Evolutionary conservation across 768 basidiomycete species (phyloP).

Genomic region (Leucogyrophana mollusca): DNA sequence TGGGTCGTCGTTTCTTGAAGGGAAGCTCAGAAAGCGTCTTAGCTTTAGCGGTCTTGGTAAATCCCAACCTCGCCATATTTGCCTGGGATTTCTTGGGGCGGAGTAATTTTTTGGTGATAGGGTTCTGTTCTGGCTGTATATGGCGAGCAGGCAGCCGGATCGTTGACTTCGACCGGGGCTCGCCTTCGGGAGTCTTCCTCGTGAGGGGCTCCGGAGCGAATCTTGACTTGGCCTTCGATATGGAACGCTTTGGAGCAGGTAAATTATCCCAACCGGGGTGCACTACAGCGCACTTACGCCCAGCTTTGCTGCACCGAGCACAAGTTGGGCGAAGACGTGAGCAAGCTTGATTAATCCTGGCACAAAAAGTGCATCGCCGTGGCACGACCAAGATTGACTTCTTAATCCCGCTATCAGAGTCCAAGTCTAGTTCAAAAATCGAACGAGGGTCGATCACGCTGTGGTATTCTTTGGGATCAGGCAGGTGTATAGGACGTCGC

Average conservation of each 20-base stretch:
- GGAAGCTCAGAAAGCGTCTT: background rate
- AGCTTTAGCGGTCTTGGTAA: too few species aligned
- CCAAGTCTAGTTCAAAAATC: constrained; percentile 27
- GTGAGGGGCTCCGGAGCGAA: too few species aligned
- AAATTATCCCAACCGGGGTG: constrained; percentile 18
- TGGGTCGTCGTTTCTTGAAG: constrained; percentile 9
- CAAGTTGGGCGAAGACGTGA: constrained; percentile 26
- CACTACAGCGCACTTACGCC: background rate
- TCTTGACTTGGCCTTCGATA: background rate
- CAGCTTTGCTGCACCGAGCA: constrained; percentile 17
- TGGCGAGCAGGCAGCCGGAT: too few species aligned
- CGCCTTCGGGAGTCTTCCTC: too few species aligned
- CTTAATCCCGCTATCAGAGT: constrained; percentile 5
- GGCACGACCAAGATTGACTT: constrained; percentile 22
- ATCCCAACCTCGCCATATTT: too few species aligned
- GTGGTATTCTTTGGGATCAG: constrained; percentile 17
- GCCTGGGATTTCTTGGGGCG: too few species aligned
- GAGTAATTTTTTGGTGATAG: too few species aligned
- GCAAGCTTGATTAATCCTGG: constrained; percentile 10
- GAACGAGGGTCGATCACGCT: constrained; percentile 13
- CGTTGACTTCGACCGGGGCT: too few species aligned
- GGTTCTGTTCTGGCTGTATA: too few species aligned
- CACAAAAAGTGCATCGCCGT: constrained; percentile 16
- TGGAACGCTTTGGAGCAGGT: constrained; percentile 19
- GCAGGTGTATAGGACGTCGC: constrained; percentile 23